Base-by-base conservation (phyloP, 192 early-diverging fungal species). In the Coemansia sp. region DNA sequence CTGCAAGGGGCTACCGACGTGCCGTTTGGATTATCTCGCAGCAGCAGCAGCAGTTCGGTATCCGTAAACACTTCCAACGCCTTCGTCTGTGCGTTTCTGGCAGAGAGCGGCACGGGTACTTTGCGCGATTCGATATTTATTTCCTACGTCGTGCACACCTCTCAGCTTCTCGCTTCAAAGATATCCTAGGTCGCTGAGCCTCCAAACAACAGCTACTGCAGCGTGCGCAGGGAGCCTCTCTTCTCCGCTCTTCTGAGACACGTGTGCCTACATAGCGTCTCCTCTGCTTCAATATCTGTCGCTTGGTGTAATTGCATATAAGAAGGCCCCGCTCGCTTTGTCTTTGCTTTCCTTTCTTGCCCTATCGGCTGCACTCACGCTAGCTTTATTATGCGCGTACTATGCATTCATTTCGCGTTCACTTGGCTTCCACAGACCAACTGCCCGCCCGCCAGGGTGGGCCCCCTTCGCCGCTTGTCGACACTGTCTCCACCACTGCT, bases 401-500 rank as follows among this genome's bases (percentile, higher is more conserved):
- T 52, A 80, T 80, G 78, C 78, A 68, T 68, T 72, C 78, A 37
- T 80, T 80, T 70, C 78, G 78, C 66, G 73, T 80, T 55, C 78
- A 80, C 60, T 61, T 80, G 63, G 78, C 78, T 64, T 68, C 78
- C n/a, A 69, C 78, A 24, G 67, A 75, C 62, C 73, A 65, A 69
- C 66, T 50, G 29, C 44, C 65, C 12, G 35, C 58, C 39, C 71
- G 61, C 24, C 53, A 34, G 16, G 65, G 53, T 66, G 47, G 44
- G 45, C 65, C 59, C 41, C 11, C 70, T 9, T 37, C 66, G 1
- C 27, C 66, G 29, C 37, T 61, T 11, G 15, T 32, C 10, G 49
- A 39, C 22, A n/a, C 61, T 15, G 32, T 7, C 4, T 38, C 74
- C 15, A 16, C 44, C 12, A 32, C 27, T 18, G 52, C 50, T 27